Evolutionary conservation across 257 asterid genomes (phyloP), one percentile per base, ranked within the genome.

Genomic region (Ballota nigra): DNA sequence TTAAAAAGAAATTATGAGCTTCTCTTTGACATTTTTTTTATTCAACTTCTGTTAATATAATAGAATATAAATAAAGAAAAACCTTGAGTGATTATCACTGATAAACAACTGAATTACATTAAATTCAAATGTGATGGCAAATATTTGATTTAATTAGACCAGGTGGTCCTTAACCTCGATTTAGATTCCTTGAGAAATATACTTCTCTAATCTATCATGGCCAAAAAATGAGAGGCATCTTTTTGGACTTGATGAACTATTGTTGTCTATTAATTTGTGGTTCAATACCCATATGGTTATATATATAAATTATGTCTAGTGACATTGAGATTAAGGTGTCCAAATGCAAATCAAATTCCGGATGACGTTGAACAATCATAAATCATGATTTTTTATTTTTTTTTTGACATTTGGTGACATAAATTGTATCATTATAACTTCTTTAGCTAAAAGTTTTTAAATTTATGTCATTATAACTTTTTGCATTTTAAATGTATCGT

Each of bases 161-260:
- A 63, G 5, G 68, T 38, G 53, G 68, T 63, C 68, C 68, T 36
- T 49, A 40, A 34, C 53, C 53, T n/a, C n/a, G n/a, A n/a, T n/a
- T n/a, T n/a, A n/a, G n/a, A n/a, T n/a, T n/a, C n/a, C n/a, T 45
- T 13, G 53, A 45, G 19, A 43, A 45, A 47, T 15, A 16, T 31
- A 31, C 34, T 31, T 31, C 3, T 47, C 23, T 47, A 47, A 47
- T n/a, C 9, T 4, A 47, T 47, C 56, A 47, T n/a, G 26, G 58
- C 26, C 16, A 33, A 58, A 4, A n/a, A n/a, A n/a, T 62, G 16
- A n/a, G 16, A 33, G 1, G 29, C 49, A 9, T 3, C n/a, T n/a
- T n/a, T 29, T 29, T 3, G 24, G 13, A 16, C 9, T 62, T 9
- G 2, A 16, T 34, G 18, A 29, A n/a, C n/a, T n/a, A n/a, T n/a